A percentile compares a stretch with the other conserved stretches of the same genome.
Conservation (phyloP, 116 monocot genomes). For the Trichopus zeylanicus region DNA sequence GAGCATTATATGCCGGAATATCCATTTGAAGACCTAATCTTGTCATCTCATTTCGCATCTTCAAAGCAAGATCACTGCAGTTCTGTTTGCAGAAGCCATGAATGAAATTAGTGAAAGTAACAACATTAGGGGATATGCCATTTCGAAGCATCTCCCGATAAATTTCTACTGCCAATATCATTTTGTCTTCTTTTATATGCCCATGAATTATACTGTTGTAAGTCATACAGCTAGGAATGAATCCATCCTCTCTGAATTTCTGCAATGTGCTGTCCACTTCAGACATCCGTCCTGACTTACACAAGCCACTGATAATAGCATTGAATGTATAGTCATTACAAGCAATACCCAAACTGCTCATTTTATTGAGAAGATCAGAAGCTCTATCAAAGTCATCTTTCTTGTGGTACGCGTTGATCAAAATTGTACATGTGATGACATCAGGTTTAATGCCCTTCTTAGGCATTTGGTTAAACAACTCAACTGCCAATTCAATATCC, state of each 20-base stretch:
- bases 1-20: slow-evolving; percentile 28
- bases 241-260: slow-evolving; percentile 46
- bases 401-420: slow-evolving; percentile 45
- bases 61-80: slow-evolving; percentile 47
- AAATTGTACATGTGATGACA: slow-evolving; percentile 39
- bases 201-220: slow-evolving; percentile 69
- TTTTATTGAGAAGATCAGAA: slow-evolving; percentile 29
- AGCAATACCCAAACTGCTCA: slow-evolving; percentile 27
- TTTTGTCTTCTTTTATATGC: slow-evolving; percentile 33
- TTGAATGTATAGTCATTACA: slow-evolving; percentile 50
- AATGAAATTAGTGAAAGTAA: slow-evolving; percentile 66
- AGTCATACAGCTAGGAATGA: slow-evolving; percentile 43
- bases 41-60: slow-evolving; percentile 42
- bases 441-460: slow-evolving; percentile 35
- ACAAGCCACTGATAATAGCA: slow-evolving; percentile 42
- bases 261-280: slow-evolving; percentile 27
- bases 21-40: slow-evolving; percentile 36
- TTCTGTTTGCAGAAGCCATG: slow-evolving; percentile 46
- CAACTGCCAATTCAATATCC: slow-evolving; percentile 31
- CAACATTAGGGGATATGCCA: slow-evolving; percentile 42
- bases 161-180: slow-evolving; percentile 29
- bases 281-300: slow-evolving; percentile 29
- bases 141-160: slow-evolving; percentile 41
- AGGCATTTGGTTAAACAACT: slow-evolving; percentile 38
- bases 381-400: slow-evolving; percentile 32